phyloP scores from a whole-genome alignment of 164 flowering plant genomes.

The Buxus sempervirens region DNA sequence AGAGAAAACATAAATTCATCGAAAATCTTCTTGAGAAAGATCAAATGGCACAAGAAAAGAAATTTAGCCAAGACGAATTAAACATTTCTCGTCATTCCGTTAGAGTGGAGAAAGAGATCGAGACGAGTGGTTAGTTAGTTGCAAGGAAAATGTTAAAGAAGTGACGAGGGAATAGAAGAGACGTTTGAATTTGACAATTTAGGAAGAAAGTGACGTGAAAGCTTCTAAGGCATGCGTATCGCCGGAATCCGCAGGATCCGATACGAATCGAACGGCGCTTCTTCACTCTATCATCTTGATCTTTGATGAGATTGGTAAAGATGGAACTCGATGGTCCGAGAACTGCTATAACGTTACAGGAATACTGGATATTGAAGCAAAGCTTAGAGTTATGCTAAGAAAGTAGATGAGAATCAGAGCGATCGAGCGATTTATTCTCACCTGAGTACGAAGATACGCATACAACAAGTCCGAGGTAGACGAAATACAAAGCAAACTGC shows the following conservation, averaged over 20 bases:
- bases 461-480: conserved; percentile 85
- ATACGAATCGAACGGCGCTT: background rate
- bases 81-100: background rate
- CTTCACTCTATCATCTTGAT: background rate
- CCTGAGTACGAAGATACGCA: conserved; percentile 93
- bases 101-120: background rate
- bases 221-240: background rate
- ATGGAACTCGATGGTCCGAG: background rate
- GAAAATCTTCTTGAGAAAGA: no score
- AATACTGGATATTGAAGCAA: background rate
- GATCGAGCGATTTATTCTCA: conserved; percentile 15
- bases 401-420: background rate
- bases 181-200: background rate
- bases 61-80: background rate
- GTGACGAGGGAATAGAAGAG: no score
- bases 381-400: background rate
- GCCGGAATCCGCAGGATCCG: background rate
- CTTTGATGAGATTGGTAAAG: background rate
- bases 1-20: no score
- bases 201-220: background rate
- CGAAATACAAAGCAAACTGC: conserved; percentile 95
- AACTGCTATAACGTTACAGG: background rate
- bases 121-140: background rate
- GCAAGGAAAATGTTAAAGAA: no score
- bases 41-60: background rate